A percentile compares a stretch with the other conserved stretches of the same genome.
These are phyloP conservation scores for Penicillium waksmanii DNA, from an alignment of 495 filamentous ascomycete species.

Conservation along the genomic window DNA sequence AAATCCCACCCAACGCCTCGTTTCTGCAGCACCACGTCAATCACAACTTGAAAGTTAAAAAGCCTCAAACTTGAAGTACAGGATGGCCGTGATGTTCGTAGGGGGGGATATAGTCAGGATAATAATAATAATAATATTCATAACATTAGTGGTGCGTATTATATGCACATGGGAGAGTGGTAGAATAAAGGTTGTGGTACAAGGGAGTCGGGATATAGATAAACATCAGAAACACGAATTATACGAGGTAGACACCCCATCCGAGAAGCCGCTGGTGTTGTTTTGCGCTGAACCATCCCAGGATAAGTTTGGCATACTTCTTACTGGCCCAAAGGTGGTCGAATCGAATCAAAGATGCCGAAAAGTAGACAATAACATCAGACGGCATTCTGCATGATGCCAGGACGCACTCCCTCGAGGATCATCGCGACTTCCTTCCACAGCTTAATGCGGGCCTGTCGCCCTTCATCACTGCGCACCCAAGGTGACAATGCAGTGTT, in stretches of 20 bases:
- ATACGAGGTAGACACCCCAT: too few relatives aligned
- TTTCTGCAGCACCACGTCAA: neutral
- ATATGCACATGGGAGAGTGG: too few relatives aligned
- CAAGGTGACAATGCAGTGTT: slow-evolving; percentile 33
- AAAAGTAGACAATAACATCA: neutral
- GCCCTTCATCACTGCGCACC: slow-evolving; percentile 43
- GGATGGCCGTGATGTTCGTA: neutral
- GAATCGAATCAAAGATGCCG: neutral
- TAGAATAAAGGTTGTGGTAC: too few relatives aligned
- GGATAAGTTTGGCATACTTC: too few relatives aligned
- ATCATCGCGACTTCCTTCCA: slow-evolving; percentile 56
- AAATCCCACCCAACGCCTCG: too few relatives aligned
- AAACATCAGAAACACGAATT: too few relatives aligned
- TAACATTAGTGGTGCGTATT: too few relatives aligned
- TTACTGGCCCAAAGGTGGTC: too few relatives aligned
- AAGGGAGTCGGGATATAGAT: too few relatives aligned
- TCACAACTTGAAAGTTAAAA: neutral
- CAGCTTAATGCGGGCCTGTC: slow-evolving; percentile 51
- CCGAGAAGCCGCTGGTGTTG: too few relatives aligned
- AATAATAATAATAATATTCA: neutral
- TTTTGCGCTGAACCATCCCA: too few relatives aligned
- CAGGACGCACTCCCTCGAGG: slow-evolving; percentile 50
- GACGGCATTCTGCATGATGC: slow-evolving; percentile 35
- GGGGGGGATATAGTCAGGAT: neutral
- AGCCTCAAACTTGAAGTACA: neutral